Conservation (phyloP, 148 eudicot genomes). For the Diospyros kaki region DNA sequence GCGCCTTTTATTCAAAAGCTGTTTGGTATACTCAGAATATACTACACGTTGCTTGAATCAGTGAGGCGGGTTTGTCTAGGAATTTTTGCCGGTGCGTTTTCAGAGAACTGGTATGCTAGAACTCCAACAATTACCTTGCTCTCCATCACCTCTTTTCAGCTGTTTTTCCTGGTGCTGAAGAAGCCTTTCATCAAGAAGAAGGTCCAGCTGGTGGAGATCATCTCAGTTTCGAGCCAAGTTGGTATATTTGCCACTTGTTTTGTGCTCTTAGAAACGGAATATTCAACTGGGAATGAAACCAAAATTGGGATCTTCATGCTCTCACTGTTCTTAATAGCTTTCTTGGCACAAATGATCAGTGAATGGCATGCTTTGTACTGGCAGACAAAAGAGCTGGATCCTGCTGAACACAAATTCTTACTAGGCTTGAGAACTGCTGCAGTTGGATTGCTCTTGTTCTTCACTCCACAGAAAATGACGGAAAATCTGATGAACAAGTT, state of each 20-base stretch:
- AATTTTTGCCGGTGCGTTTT: conserved; percentile 53
- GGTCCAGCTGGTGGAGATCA: conserved; percentile 83
- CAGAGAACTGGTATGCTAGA: conserved; percentile 34
- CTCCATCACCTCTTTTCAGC: conserved; percentile 76
- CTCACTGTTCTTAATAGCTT: conserved; percentile 47
- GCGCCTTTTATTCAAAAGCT: conserved; percentile 92
- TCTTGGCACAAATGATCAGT: conserved; percentile 47
- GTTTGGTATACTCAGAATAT: conserved; percentile 82
- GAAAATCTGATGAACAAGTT: conserved; percentile 32
- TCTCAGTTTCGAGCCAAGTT: conserved; percentile 60
- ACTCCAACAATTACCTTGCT: conserved; percentile 46
- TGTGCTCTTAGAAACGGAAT: conserved; percentile 33
- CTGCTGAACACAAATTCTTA: conserved; percentile 37
- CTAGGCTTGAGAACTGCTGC: conserved; percentile 48
- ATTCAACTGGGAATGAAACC: conserved; percentile 33
- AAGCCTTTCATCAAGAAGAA: conserved; percentile 93
- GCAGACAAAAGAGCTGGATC: conserved; percentile 60
- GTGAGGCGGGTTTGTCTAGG: conserved; percentile 69
- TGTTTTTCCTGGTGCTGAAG: conserved; percentile 79
- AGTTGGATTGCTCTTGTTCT: conserved; percentile 48
- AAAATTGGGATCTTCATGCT: conserved; percentile 58
- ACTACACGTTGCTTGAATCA: conserved; percentile 77
- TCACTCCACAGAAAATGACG: conserved; percentile 43
- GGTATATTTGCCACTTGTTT: conserved; percentile 52
- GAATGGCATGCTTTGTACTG: conserved; percentile 72